A percentile compares a stretch with the other conserved stretches of the same genome.
These are phyloP conservation scores for Globisporangium cylindrosporum DNA, from an alignment of 352 stramenopile species.

Conservation along the genomic window DNA sequence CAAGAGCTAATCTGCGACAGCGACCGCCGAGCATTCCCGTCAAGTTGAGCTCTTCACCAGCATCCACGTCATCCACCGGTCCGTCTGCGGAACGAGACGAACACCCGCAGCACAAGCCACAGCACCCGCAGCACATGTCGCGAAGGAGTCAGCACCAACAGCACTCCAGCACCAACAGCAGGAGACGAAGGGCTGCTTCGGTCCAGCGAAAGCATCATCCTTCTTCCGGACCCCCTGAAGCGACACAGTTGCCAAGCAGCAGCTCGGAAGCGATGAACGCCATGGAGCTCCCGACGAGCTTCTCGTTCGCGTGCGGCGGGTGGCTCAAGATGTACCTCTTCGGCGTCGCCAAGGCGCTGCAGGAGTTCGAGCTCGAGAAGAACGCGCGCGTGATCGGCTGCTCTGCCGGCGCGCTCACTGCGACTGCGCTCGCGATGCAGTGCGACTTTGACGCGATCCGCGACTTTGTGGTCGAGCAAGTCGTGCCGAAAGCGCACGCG, in stretches of 20 bases:
- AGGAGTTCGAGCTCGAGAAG: slow-evolving; percentile 64
- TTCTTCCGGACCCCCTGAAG: background rate
- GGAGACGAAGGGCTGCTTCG: background rate
- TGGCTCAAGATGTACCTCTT: slow-evolving; percentile 91
- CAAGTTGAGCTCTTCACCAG: background rate
- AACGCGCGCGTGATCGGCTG: slow-evolving; percentile 70
- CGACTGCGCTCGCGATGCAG: slow-evolving; percentile 61
- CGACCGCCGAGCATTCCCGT: background rate
- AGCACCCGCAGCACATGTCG: background rate
- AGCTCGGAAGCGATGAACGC: background rate
- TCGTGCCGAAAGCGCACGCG: slow-evolving; percentile 53
- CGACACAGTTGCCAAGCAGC: background rate
- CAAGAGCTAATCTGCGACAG: background rate
- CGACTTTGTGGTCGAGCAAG: slow-evolving; percentile 52
- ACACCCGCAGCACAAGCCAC: background rate
- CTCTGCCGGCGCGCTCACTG: slow-evolving; percentile 69
- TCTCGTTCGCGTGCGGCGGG: slow-evolving; percentile 84
- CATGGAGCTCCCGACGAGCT: slow-evolving; percentile 31
- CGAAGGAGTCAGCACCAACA: background rate
- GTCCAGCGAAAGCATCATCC: slow-evolving; percentile 1
- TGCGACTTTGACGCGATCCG: slow-evolving; percentile 77
- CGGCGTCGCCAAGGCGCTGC: slow-evolving; percentile 81
- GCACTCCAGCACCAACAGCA: background rate
- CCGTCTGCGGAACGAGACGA: background rate
- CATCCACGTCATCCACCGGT: background rate